These are phyloP conservation scores for Stemphylium vesicarium DNA, from an alignment of 2,329 filamentous ascomycete species.

Conservation along the genomic window DNA sequence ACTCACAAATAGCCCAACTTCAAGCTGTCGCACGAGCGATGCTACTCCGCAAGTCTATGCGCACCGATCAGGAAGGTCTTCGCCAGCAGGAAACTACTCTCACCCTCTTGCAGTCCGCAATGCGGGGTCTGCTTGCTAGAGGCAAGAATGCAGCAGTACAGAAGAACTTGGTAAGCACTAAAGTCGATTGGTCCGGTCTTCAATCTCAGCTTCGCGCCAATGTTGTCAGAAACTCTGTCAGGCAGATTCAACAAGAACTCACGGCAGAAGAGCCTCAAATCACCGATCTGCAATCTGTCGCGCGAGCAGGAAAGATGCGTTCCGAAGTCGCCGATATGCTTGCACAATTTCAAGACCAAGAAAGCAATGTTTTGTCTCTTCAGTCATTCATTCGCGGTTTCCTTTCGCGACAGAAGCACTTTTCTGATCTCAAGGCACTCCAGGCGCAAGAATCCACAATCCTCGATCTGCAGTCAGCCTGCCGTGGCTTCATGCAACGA, in stretches of 20 bases:
- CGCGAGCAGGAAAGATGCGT: conserved; percentile 46
- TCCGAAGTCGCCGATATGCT: conserved; percentile 40
- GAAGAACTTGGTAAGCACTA: conserved; percentile 50
- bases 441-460: conserved; percentile 64
- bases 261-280: conserved; percentile 38
- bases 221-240: conserved; percentile 38
- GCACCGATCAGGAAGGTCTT: conserved; percentile 44
- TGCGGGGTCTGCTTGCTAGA: conserved; percentile 59
- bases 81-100: conserved; percentile 50
- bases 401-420: conserved; percentile 52
- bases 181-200: conserved; percentile 51
- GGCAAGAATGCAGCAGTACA: conserved; percentile 49
- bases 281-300: conserved; percentile 50
- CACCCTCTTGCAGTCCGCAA: conserved; percentile 68
- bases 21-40: conserved; percentile 53
- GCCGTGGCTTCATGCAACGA: conserved; percentile 70
- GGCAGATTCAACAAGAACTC: conserved; percentile 41
- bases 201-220: conserved; percentile 56
- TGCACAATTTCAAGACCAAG: conserved; percentile 53
- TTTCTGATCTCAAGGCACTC: conserved; percentile 59
- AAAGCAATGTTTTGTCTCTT: conserved; percentile 53
- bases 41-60: conserved; percentile 47
- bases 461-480: conserved; percentile 68
- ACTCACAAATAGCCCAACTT: conserved; percentile 52
- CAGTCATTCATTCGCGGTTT: conserved; percentile 61